Evolutionary conservation across 495 filamentous ascomycete species (phyloP).

Genomic region (Neurospora africana): DNA sequence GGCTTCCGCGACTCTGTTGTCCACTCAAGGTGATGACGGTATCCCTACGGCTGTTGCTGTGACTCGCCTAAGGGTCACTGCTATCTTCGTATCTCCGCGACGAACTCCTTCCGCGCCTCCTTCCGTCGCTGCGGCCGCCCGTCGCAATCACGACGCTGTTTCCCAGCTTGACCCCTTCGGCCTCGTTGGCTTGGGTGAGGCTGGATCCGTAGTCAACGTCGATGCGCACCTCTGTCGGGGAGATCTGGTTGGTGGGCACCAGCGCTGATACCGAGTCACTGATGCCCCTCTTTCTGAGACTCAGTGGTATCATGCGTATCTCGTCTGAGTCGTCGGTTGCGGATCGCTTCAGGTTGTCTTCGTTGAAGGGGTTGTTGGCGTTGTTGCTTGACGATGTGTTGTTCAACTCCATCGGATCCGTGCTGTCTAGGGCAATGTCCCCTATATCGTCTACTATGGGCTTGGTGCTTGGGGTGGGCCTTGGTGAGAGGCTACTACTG

Average conservation of each 20-base stretch:
- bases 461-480: constrained; percentile 10
- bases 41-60: neutral
- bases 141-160: constrained; percentile 13
- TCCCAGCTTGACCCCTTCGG: constrained; percentile 7
- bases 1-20: neutral
- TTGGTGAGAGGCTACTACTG: constrained; percentile 5
- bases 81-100: constrained; percentile 4
- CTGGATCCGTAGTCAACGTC: constrained; percentile 14
- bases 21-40: neutral
- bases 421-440: constrained; percentile 11
- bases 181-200: constrained; percentile 5
- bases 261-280: neutral
- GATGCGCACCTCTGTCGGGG: constrained; percentile 13
- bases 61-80: neutral
- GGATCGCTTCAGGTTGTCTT: neutral
- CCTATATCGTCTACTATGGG: constrained; percentile 12
- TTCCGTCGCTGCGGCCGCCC: neutral
- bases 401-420: neutral
- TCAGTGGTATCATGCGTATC: neutral
- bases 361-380: constrained; percentile 5
- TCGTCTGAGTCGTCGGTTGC: neutral
- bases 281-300: neutral
- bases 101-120: neutral
- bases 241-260: neutral
- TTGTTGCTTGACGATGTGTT: constrained; percentile 4